Conservation (phyloP, 2,329 filamentous ascomycete genomes). For the Cladophialophora chaetospira region DNA sequence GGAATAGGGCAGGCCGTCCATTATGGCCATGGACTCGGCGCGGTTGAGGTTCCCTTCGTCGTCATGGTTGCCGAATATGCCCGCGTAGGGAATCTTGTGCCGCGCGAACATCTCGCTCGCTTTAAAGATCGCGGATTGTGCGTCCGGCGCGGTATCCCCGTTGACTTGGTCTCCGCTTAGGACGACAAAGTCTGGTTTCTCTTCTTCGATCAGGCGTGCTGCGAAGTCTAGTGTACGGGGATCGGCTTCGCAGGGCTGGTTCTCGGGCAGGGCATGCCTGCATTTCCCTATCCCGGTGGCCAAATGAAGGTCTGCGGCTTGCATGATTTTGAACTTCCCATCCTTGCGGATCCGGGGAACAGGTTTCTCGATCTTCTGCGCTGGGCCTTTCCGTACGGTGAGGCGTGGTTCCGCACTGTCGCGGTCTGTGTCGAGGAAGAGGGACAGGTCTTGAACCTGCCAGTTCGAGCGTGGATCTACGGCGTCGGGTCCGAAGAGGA, state of each 20-base stretch:
- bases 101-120: conserved; percentile 80
- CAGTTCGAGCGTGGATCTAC: conserved; percentile 86
- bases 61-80: conserved; percentile 97
- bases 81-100: conserved; percentile 86
- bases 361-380: conserved; percentile 67
- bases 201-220: conserved; percentile 78
- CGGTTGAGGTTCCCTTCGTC: conserved; percentile 83
- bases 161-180: conserved; percentile 95
- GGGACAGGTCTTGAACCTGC: conserved; percentile 72
- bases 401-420: conserved; percentile 71
- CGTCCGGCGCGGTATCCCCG: conserved; percentile 86
- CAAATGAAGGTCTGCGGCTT: conserved; percentile 90
- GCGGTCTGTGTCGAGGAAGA: conserved; percentile 66
- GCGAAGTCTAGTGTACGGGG: conserved; percentile 89
- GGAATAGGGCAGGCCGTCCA: conserved; percentile 85
- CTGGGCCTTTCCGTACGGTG: conserved; percentile 71
- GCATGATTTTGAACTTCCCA: conserved; percentile 96
- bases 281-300: conserved; percentile 86
- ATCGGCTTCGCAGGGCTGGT: conserved; percentile 85
- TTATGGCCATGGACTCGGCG: conserved; percentile 76
- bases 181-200: conserved; percentile 90
- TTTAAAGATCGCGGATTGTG: conserved; percentile 92
- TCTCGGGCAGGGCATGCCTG: conserved; percentile 79
- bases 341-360: conserved; percentile 78
- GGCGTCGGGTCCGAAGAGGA: conserved; percentile 87